These are phyloP conservation scores for Coffea canephora DNA, from an alignment of 257 asterid species.

Conservation along the genomic window DNA sequence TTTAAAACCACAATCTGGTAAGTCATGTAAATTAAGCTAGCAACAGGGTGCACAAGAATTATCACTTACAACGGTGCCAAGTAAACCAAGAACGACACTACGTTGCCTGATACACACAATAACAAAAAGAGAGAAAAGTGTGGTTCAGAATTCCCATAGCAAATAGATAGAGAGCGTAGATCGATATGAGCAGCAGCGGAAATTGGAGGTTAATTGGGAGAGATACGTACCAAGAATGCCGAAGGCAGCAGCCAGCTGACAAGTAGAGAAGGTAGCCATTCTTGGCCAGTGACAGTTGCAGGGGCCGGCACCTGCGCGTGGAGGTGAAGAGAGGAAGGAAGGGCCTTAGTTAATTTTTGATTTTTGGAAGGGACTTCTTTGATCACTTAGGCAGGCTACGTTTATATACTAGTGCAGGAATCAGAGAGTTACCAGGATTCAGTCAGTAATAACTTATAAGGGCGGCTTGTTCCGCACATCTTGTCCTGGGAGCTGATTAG, in stretches of 20 bases:
- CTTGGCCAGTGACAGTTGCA: slow-evolving; percentile 29
- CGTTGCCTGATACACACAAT: slow-evolving; percentile 44
- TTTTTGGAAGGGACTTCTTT: background rate
- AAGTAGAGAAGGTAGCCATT: slow-evolving; percentile 35
- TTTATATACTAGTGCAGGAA: slow-evolving; percentile 10
- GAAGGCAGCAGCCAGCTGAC: slow-evolving; percentile 38
- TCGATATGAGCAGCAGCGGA: background rate
- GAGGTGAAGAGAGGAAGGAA: background rate
- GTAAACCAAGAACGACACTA: slow-evolving; percentile 80
- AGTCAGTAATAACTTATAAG: background rate
- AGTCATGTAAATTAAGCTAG: background rate
- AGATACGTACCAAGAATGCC: slow-evolving; percentile 66
- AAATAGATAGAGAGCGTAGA: background rate
- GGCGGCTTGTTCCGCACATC: slow-evolving; percentile 17
- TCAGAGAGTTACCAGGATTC: slow-evolving; percentile 18
- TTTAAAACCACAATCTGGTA: background rate
- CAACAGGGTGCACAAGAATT: background rate
- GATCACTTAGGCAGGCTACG: slow-evolving; percentile 2
- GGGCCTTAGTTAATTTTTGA: background rate
- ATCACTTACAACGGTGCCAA: slow-evolving; percentile 68
- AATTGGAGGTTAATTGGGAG: background rate
- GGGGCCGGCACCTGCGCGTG: slow-evolving; percentile 7
- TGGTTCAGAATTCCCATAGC: background rate
- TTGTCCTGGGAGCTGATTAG: slow-evolving; percentile 16
- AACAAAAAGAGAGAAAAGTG: background rate